Percentiles rank a stretch among this genome's conserved stretches.
Conservation (phyloP, 2,329 filamentous ascomycete genomes). For the Pseudocercospora fijiensis region DNA sequence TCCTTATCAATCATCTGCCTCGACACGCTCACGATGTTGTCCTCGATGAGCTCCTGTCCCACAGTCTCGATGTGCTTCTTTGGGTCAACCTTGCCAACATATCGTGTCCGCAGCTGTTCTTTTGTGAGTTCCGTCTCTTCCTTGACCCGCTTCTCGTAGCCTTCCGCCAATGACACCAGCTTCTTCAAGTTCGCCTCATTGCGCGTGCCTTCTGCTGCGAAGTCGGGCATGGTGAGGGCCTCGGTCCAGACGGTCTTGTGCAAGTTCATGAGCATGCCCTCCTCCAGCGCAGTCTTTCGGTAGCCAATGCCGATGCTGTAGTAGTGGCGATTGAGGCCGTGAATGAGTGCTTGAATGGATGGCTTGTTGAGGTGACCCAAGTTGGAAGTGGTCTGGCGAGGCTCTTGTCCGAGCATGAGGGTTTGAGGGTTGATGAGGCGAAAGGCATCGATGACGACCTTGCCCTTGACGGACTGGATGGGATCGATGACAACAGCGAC, state of each 20-base stretch:
- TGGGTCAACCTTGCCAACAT: conserved; percentile 96
- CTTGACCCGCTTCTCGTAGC: conserved; percentile 98
- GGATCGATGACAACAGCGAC: conserved; percentile 98
- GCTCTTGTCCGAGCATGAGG: conserved; percentile 96
- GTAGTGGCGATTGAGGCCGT: conserved; percentile 97
- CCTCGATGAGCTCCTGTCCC: conserved; percentile 93
- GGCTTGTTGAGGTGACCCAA: conserved; percentile 98
- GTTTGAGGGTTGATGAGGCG: conserved; percentile 97
- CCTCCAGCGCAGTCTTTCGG: conserved; percentile 89
- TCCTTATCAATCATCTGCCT: conserved; percentile 99
- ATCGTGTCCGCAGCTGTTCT: conserved; percentile 97
- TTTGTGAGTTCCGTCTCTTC: conserved; percentile 97
- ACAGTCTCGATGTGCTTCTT: conserved; percentile 99
- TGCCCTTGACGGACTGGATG: conserved; percentile 98
- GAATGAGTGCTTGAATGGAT: conserved; percentile 98
- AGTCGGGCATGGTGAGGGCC: conserved; percentile 94
- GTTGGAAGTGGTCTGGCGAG: conserved; percentile 95
- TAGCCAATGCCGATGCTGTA: conserved; percentile 99
- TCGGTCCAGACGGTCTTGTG: conserved; percentile 99
- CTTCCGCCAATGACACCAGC: conserved; percentile 84
- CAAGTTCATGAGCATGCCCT: conserved; percentile 99
- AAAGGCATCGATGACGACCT: conserved; percentile 99
- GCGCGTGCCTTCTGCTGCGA: conserved; percentile 75
- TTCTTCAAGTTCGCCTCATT: conserved; percentile 88
- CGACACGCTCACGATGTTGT: conserved; percentile 98